Conservation (phyloP, 2,329 filamentous ascomycete genomes). For the Aciculosporium take region DNA sequence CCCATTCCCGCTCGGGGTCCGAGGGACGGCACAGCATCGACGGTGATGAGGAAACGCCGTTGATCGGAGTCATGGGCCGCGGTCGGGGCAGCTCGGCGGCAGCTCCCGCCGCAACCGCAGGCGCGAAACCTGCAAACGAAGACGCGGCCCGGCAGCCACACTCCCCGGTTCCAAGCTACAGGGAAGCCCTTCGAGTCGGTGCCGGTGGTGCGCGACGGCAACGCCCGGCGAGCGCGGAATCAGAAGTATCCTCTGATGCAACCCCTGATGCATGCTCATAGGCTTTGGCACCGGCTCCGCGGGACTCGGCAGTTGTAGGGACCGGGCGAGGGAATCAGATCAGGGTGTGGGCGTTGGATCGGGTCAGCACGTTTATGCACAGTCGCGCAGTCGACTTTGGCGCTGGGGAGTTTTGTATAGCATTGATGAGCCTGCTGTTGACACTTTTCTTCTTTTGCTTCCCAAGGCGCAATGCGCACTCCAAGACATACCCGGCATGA, state of each 20-base stretch:
- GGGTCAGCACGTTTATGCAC: too few relatives aligned
- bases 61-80: slow-evolving; percentile 36
- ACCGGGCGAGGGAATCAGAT: too few relatives aligned
- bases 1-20: slow-evolving; percentile 40
- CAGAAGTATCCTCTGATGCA: background rate
- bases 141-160: slow-evolving; percentile 9
- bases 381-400: too few relatives aligned
- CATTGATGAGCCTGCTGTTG: too few relatives aligned
- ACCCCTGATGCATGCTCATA: background rate
- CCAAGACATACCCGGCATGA: too few relatives aligned
- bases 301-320: too few relatives aligned
- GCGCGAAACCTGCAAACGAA: slow-evolving; percentile 8
- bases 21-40: slow-evolving; percentile 44
- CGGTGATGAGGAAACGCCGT: slow-evolving; percentile 42
- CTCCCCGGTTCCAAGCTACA: slow-evolving; percentile 72
- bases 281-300: too few relatives aligned
- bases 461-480: too few relatives aligned
- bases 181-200: slow-evolving; percentile 52
- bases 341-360: too few relatives aligned
- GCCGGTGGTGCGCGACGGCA: slow-evolving; percentile 27
- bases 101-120: slow-evolving; percentile 19
- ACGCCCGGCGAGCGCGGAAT: slow-evolving; percentile 12
- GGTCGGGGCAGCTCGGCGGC: slow-evolving; percentile 36
- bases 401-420: too few relatives aligned
- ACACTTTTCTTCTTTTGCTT: too few relatives aligned